Evolutionary conservation across 2,329 filamentous ascomycete species (phyloP).

Genomic region (Thelonectria blattea): DNA sequence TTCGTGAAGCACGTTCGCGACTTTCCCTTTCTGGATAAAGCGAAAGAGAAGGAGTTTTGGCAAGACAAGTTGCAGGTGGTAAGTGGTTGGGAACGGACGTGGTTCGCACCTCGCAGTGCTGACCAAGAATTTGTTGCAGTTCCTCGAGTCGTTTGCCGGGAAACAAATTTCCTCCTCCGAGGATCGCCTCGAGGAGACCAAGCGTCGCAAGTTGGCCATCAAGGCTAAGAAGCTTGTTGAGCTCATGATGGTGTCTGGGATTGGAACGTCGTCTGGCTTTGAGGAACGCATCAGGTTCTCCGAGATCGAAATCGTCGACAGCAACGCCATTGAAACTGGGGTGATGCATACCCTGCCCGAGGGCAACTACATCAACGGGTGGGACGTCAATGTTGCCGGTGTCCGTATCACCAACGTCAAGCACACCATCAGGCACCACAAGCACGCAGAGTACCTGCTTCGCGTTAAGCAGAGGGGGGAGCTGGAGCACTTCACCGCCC

Average conservation of each 20-base stretch:
- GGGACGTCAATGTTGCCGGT: constrained; percentile 91
- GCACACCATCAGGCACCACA: constrained; percentile 86
- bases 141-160: constrained; percentile 94
- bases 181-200: constrained; percentile 94
- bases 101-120: constrained; percentile 6
- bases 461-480: constrained; percentile 81
- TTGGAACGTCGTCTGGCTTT: constrained; percentile 94
- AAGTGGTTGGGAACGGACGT: constrained; percentile 46
- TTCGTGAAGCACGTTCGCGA: constrained; percentile 98
- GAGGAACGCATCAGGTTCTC: constrained; percentile 97
- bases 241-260: constrained; percentile 98
- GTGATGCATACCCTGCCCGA: constrained; percentile 87
- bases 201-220: constrained; percentile 86
- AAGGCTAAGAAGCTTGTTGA: constrained; percentile 97
- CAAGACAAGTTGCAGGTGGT: constrained; percentile 96
- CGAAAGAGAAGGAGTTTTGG: constrained; percentile 99
- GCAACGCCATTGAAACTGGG: constrained; percentile 89
- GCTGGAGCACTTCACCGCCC: constrained; percentile 78
- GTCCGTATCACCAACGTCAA: constrained; percentile 83
- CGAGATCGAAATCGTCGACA: constrained; percentile 95
- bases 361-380: constrained; percentile 90
- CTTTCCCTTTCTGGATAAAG: constrained; percentile 96
- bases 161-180: constrained; percentile 98
- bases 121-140: constrained; percentile 57
- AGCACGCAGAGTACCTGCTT: constrained; percentile 92